These are phyloP conservation scores for Neopestalotiopsis sp. DNA, from an alignment of 2,329 filamentous ascomycete species.

Conservation along the genomic window DNA sequence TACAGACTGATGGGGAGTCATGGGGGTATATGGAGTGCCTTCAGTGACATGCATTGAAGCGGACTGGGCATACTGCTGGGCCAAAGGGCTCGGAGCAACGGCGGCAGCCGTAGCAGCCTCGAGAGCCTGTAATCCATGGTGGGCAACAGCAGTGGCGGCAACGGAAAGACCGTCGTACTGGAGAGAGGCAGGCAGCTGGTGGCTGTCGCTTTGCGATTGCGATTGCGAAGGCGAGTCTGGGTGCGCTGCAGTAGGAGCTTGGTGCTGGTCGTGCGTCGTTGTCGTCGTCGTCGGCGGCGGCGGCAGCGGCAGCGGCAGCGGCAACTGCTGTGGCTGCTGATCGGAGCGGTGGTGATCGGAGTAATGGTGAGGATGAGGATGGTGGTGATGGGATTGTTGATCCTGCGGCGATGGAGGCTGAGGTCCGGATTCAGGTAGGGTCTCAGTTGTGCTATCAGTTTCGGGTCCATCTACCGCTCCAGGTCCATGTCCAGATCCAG, in stretches of 20 bases:
- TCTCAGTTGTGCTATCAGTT: background rate
- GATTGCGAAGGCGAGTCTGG: background rate
- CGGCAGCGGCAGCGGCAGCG: background rate
- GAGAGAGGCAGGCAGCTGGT: background rate
- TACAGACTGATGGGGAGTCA: background rate
- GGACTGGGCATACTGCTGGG: slow-evolving; percentile 39
- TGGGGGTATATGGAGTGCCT: slow-evolving; percentile 18
- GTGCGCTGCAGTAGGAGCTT: background rate
- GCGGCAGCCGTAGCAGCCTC: slow-evolving; percentile 15
- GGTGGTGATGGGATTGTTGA: slow-evolving; percentile 14
- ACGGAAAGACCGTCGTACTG: slow-evolving; percentile 18
- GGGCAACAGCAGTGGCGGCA: slow-evolving; percentile 19
- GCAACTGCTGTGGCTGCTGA: background rate
- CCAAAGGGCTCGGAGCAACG: slow-evolving; percentile 24
- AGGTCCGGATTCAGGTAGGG: background rate
- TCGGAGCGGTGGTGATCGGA: background rate
- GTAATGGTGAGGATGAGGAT: slow-evolving; percentile 3
- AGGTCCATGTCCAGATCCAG: background rate
- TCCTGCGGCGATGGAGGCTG: slow-evolving; percentile 11
- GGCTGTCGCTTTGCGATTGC: background rate
- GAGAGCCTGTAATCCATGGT: slow-evolving; percentile 17
- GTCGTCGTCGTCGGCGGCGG: background rate
- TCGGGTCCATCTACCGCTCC: background rate
- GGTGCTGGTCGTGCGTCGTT: background rate
- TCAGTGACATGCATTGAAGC: slow-evolving; percentile 36